Evolutionary conservation across 768 basidiomycete species (phyloP), one percentile per base, ranked within the genome.

Genomic region (Lenzites betulinus): DNA sequence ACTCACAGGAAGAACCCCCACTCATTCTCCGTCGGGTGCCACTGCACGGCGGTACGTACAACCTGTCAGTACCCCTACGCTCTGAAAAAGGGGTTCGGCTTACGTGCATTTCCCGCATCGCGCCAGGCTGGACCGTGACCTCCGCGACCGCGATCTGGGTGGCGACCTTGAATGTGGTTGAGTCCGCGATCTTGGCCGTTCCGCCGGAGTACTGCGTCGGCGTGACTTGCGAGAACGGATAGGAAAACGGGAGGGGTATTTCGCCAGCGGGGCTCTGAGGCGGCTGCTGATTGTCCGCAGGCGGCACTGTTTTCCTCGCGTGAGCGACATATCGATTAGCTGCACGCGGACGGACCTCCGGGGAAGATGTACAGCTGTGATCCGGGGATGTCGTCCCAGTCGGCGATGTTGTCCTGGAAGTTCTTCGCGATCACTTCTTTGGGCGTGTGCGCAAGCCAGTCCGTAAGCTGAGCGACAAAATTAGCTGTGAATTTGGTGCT

Each of bases 11-110:
- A 83, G 69, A 78, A 83, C 50, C 73, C 77, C 85, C 85, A 87
- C 71, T 86, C 85, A 54, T 83, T 81, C 69, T 83, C 74, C 13
- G 81, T 86, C 5, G 87, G 86, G 66, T 88, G 87, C 87, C 87
- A 88, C 82, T 86, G 56, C 5, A 62, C 1, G 22, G 1, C 9
- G 6, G 1, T 30, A 44, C 7, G 15, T 7, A 16, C 12, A 47
- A 22, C 41, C 15, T n/a, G n/a, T 55, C 53, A 61, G 36, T 11
- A 4, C 30, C 20, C 30, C 22, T 49, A 18, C 36, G n/a, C 51
- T 23, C 8, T 22, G 2, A 25, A 23, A 25, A 25, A 11, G 6
- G 44, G 20, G 22, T 46, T 22, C 3, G 28, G 66, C 78, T 61
- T 67, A 82, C 82, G 68, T 86, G 85, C 57, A 87, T 77, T 61